These are phyloP conservation scores for Scutellaria minor DNA, from an alignment of 257 asterid genomes.

Conservation along the genomic window DNA sequence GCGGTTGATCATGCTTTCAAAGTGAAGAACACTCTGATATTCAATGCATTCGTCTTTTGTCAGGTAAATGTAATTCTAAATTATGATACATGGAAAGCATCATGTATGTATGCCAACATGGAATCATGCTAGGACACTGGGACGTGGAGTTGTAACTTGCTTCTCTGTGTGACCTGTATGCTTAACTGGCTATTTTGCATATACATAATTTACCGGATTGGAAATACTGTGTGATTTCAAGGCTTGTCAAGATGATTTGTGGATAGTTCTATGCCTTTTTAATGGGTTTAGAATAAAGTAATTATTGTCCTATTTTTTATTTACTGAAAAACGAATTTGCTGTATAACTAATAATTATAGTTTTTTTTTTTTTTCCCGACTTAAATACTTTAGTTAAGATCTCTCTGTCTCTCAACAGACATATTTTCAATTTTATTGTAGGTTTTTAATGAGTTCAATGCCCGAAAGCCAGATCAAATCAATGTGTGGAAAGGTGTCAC, in stretches of 20 bases:
- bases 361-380: no score
- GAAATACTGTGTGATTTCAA: neutral
- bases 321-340: neutral
- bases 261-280: neutral
- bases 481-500: constrained; percentile 83
- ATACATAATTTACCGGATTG: neutral
- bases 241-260: no score
- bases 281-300: neutral
- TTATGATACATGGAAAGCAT: neutral
- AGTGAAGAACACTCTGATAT: constrained; percentile 84
- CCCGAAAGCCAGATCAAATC: constrained; percentile 89
- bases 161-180: no score
- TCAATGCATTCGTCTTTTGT: constrained; percentile 87
- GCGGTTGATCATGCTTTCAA: constrained; percentile 52
- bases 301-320: neutral
- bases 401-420: constrained; percentile 8
- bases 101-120: neutral
- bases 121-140: neutral
- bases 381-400: neutral
- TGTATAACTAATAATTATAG: neutral
- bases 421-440: constrained; percentile 36
- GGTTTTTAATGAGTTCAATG: constrained; percentile 91
- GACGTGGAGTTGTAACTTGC: no score
- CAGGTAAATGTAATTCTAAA: constrained; percentile 55
- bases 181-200: neutral